Conservation (phyloP, 257 asterid species). For the Echites panduratus region DNA sequence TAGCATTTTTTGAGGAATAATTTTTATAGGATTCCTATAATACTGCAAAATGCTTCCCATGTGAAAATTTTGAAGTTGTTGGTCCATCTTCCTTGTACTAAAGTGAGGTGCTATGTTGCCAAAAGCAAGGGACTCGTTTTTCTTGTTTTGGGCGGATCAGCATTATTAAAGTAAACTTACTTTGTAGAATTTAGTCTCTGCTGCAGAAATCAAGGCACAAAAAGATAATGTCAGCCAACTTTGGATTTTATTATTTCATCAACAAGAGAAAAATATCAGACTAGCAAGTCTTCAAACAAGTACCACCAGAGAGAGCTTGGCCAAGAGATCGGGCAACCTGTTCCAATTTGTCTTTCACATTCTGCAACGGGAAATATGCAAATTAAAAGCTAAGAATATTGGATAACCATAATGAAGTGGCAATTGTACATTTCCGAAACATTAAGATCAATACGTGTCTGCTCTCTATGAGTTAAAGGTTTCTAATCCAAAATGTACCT, state of each 20-base stretch:
- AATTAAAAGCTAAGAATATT: neutral
- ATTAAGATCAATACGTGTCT: neutral
- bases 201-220: constrained; percentile 37
- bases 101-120: neutral
- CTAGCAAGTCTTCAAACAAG: constrained; percentile 11
- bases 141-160: neutral
- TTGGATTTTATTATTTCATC: constrained; percentile 8
- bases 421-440: neutral
- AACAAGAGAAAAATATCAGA: neutral
- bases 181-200: constrained; percentile 73
- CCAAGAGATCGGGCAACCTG: constrained; percentile 63
- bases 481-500: constrained; percentile 40
- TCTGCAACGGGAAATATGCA: constrained; percentile 35
- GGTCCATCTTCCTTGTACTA: neutral
- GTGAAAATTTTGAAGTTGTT: neutral
- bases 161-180: constrained; percentile 24
- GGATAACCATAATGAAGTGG: neutral
- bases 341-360: constrained; percentile 66
- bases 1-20: neutral
- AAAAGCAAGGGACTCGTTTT: neutral
- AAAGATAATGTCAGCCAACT: constrained; percentile 11
- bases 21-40: neutral
- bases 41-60: neutral
- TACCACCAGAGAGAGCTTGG: constrained; percentile 52
- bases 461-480: neutral